A percentile compares a stretch with the other conserved stretches of the same genome.
These are phyloP conservation scores for Trichoderma arundinaceum DNA, from an alignment of 2,329 filamentous ascomycete genomes.

Conservation along the genomic window DNA sequence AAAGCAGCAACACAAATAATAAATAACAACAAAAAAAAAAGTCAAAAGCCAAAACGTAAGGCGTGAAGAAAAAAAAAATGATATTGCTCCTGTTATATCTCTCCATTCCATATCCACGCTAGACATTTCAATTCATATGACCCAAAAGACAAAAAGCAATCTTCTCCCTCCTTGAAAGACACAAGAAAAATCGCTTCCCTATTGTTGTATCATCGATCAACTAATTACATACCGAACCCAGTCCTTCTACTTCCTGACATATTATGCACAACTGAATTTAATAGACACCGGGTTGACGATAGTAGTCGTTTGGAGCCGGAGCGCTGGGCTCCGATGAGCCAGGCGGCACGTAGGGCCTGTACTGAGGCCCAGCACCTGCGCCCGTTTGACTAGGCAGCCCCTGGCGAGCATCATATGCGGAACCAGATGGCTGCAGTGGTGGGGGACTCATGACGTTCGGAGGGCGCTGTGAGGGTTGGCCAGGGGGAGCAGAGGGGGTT, in stretches of 20 bases:
- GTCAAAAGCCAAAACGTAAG: background rate
- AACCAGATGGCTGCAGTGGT: constrained; percentile 53
- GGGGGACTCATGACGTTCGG: constrained; percentile 48
- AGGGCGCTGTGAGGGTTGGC: constrained; percentile 44
- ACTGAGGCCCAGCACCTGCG: constrained; percentile 50
- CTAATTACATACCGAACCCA: background rate
- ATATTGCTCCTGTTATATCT: constrained; percentile 6
- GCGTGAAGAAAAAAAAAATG: background rate
- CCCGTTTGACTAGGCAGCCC: constrained; percentile 54
- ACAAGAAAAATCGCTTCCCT: constrained; percentile 9
- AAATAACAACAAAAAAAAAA: background rate
- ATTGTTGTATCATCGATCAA: background rate
- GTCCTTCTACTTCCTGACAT: background rate
- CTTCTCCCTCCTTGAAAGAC: background rate
- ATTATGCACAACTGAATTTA: constrained; percentile 26
- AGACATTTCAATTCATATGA: constrained; percentile 17
- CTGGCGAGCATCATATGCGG: constrained; percentile 57
- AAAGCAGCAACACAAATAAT: background rate
- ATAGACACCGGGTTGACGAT: constrained; percentile 53
- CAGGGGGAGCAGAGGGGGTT: constrained; percentile 49
- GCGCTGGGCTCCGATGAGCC: constrained; percentile 51
- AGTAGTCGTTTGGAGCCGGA: constrained; percentile 62
- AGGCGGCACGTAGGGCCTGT: constrained; percentile 65
- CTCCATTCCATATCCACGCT: constrained; percentile 21
- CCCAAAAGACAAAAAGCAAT: constrained; percentile 5